These are phyloP conservation scores for Aspergillus conjunctus DNA, from an alignment of 495 filamentous ascomycete genomes.

Conservation along the genomic window DNA sequence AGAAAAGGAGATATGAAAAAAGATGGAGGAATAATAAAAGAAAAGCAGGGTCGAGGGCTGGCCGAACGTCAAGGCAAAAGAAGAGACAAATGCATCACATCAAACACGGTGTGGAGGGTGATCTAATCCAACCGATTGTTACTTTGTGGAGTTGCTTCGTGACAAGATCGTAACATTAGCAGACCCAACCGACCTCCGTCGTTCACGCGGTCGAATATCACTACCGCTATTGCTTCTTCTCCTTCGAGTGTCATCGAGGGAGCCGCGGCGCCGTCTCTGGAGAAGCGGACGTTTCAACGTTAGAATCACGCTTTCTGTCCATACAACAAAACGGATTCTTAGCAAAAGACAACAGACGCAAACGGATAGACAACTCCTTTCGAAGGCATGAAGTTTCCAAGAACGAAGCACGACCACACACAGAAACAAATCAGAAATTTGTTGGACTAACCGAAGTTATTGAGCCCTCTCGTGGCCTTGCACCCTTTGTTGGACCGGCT, in stretches of 20 bases:
- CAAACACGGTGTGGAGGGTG: conserved; percentile 34
- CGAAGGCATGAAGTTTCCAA: conserved; percentile 21
- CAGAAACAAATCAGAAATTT: conserved; percentile 28
- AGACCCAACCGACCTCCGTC: conserved; percentile 48
- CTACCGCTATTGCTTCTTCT: conserved; percentile 52
- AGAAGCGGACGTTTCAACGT: conserved; percentile 52
- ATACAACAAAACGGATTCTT: conserved; percentile 40
- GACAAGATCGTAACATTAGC: conserved; percentile 45
- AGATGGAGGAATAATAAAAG: conserved; percentile 22
- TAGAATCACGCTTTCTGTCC: conserved; percentile 56
- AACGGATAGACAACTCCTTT: conserved; percentile 16
- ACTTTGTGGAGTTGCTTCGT: conserved; percentile 53
- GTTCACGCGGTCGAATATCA: conserved; percentile 43
- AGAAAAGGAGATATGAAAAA: conserved; percentile 24
- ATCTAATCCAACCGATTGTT: conserved; percentile 34
- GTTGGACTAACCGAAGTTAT: conserved; percentile 43
- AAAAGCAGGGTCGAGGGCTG: conserved; percentile 17
- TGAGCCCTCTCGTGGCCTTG: conserved; percentile 33
- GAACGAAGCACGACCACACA: conserved; percentile 20
- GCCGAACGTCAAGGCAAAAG: conserved; percentile 32
- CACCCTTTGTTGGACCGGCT: conserved; percentile 44
- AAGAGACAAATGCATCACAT: conserved; percentile 30
- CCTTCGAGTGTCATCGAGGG: conserved; percentile 44
- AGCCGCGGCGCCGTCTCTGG: conserved; percentile 54
- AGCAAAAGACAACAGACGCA: conserved; percentile 43